Evolutionary conservation across 1,284 basidiomycete species (phyloP), one percentile per base, ranked within the genome.

Genomic region (Puccinia hordei): DNA sequence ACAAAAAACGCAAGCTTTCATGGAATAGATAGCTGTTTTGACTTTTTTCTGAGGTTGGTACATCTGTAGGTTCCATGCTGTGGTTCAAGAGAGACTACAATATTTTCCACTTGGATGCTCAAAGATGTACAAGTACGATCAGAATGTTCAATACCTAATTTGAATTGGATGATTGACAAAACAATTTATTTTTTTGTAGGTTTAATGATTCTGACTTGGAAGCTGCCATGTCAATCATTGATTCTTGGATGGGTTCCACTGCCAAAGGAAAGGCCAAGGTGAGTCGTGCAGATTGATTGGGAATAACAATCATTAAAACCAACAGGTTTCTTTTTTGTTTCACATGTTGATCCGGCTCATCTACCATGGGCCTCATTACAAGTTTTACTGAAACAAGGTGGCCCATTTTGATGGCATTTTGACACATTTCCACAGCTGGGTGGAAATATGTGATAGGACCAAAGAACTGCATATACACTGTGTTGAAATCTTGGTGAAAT

Each of bases 201-300:
- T 98, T 98, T 89, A 98, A 98, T 86, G 94, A 98, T 85, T 96
- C 95, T 5, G 95, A 98, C 85, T 92, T 96, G 89, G 90, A 91
- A n/a, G 92, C 95, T 15, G 94, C 95, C 0, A 92, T 94, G 85
- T 89, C 89, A 68, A 95, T 93, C 15, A 96, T 98, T 85, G 94
- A 97, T 84, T 88, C 90, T 0, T 98, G 95, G 94, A 88, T 97
- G 76, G 89, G 88, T 77, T 86, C 89, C 0, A 88, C 92, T 71
- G 91, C 94, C 1, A 93, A 94, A 84, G 94, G 94, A 30, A 90
- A 91, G 82, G 89, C 94, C 0, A 97, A 98, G 84, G 89, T 98
- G 35, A 49, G 77, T 73, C 49, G 46, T 30, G 30, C 35, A 27
- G 27, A 55, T 38, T 41, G 22, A 35, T 46, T 41, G n/a, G 35